Percentiles rank a stretch among this genome's conserved stretches.
These are phyloP conservation scores for Penicillium chermesinum DNA, from an alignment of 495 filamentous ascomycete species.

Conservation along the genomic window DNA sequence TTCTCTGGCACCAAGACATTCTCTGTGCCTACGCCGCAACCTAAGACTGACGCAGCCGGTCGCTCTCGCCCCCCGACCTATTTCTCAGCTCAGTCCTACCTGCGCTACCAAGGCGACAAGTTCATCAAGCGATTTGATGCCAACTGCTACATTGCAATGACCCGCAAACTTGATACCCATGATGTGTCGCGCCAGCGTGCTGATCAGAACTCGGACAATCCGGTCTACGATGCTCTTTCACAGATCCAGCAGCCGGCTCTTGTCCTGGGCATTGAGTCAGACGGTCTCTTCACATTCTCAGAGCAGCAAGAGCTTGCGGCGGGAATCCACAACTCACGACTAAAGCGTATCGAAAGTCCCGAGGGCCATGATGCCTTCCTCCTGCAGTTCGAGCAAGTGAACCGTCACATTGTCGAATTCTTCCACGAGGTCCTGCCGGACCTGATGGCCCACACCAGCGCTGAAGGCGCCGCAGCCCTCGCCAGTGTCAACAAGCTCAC, in stretches of 20 bases:
- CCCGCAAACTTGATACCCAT: constrained; percentile 97
- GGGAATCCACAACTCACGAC: constrained; percentile 68
- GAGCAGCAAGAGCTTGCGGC: constrained; percentile 90
- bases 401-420: constrained; percentile 78
- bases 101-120: constrained; percentile 95
- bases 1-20: constrained; percentile 64
- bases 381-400: constrained; percentile 95
- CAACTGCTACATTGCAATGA: constrained; percentile 99
- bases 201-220: constrained; percentile 36
- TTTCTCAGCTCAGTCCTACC: constrained; percentile 95
- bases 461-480: constrained; percentile 32
- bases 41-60: constrained; percentile 16
- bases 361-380: constrained; percentile 97
- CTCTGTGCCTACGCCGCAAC: constrained; percentile 18
- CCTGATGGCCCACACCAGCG: constrained; percentile 64
- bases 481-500: constrained; percentile 46
- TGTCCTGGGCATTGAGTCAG: constrained; percentile 87
- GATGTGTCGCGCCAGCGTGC: constrained; percentile 75
- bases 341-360: constrained; percentile 83
- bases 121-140: constrained; percentile 96
- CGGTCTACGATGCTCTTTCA: constrained; percentile 67
- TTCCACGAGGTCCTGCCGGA: constrained; percentile 77
- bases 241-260: constrained; percentile 82
- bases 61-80: constrained; percentile 67
- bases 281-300: constrained; percentile 93